Percentiles rank a stretch among this genome's conserved stretches.
Evolutionary conservation across 2,329 filamentous ascomycete species (phyloP).

Genomic region (Cryphonectria nitschkei): DNA sequence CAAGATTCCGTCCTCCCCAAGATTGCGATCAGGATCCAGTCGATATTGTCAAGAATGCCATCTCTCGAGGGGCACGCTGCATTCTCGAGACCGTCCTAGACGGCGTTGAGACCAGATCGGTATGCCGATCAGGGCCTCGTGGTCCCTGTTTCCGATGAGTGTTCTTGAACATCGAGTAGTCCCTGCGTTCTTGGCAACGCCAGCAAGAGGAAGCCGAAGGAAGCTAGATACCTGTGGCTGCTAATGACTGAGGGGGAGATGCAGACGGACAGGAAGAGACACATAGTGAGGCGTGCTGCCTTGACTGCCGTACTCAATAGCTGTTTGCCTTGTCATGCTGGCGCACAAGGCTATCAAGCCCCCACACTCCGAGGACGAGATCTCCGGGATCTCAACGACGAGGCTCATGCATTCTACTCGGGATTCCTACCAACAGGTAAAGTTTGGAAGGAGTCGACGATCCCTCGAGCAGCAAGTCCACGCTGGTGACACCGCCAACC

Average conservation of each 20-base stretch:
- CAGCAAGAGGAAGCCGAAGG: background rate
- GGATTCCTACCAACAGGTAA: background rate
- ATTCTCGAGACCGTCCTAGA: background rate
- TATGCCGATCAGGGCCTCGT: slow-evolving; percentile 6
- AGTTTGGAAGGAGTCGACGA: background rate
- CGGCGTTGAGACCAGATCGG: background rate
- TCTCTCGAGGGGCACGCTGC: background rate
- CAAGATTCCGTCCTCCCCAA: slow-evolving; percentile 10
- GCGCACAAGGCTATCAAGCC: background rate
- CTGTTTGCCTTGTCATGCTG: background rate
- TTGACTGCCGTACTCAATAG: background rate
- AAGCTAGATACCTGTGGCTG: background rate
- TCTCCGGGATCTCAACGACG: background rate
- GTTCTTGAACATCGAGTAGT: slow-evolving; percentile 4
- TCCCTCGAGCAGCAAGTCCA: background rate
- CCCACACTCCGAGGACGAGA: background rate
- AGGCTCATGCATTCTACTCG: background rate
- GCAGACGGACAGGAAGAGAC: too few relatives aligned
- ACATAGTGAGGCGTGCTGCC: background rate
- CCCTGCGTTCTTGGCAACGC: slow-evolving; percentile 3
- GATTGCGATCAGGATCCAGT: slow-evolving; percentile 25
- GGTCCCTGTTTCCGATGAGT: background rate
- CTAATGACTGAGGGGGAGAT: background rate
- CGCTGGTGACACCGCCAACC: background rate
- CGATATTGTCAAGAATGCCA: slow-evolving; percentile 22